Conservation (phyloP, 805 yeast genomes). For the Saturnispora zaruensis region DNA sequence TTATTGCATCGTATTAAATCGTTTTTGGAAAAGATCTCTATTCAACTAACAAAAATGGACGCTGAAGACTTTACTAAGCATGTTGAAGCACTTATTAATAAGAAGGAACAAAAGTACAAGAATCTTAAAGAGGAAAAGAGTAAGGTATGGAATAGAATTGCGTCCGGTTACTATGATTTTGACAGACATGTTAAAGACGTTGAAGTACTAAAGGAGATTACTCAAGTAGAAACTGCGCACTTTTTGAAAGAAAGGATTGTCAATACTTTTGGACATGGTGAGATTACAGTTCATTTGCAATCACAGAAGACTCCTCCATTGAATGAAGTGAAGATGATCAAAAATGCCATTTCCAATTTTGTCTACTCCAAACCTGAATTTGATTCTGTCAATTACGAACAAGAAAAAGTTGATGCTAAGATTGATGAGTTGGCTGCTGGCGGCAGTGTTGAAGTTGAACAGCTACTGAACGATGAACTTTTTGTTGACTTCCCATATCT, state of each 20-base stretch:
- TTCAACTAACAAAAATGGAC: constrained; percentile 34
- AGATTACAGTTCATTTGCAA: constrained; percentile 53
- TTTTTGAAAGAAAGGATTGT: constrained; percentile 29
- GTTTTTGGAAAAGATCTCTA: constrained; percentile 39
- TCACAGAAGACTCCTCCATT: constrained; percentile 35
- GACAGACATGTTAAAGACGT: constrained; percentile 49
- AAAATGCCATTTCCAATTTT: constrained; percentile 25
- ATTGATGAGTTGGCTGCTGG: constrained; percentile 10
- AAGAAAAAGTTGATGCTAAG: constrained; percentile 14
- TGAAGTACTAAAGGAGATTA: constrained; percentile 40
- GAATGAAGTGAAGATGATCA: constrained; percentile 19
- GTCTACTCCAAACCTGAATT: constrained; percentile 22
- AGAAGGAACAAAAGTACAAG: constrained; percentile 62
- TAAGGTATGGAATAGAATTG: constrained; percentile 58
- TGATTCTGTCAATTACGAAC: constrained; percentile 22
- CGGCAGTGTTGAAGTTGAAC: constrained; percentile 8
- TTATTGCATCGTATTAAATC: constrained; percentile 68
- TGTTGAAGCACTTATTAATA: constrained; percentile 57
- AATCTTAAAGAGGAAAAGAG: constrained; percentile 70
- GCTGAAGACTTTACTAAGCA: constrained; percentile 61
- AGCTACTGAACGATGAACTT: constrained; percentile 13
- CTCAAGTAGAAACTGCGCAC: constrained; percentile 45
- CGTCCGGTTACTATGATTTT: constrained; percentile 75
- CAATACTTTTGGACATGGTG: constrained; percentile 25
- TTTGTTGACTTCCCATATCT: constrained; percentile 18